A percentile compares a stretch with the other conserved stretches of the same genome.
phyloP scores from a whole-genome alignment of 805 yeast genomes.

The Ogataea allantospora region DNA sequence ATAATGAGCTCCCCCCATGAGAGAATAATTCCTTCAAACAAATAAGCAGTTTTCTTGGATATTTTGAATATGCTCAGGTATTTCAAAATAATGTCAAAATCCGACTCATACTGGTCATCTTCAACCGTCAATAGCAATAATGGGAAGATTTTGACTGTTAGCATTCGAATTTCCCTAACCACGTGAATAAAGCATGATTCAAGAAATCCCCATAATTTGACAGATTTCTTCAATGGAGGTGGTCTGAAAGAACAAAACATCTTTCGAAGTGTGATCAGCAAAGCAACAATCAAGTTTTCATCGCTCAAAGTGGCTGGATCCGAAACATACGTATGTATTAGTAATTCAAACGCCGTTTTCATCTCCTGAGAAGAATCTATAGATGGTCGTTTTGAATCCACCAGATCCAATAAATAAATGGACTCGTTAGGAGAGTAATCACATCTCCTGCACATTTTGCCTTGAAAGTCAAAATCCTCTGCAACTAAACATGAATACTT shows the following conservation, averaged over 20 bases:
- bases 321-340: constrained; percentile 26
- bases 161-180: constrained; percentile 55
- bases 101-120: constrained; percentile 38
- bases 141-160: constrained; percentile 54
- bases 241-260: constrained; percentile 54
- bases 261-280: constrained; percentile 45
- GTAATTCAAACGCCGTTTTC: constrained; percentile 28
- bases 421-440: constrained; percentile 23
- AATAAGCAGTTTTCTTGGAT: constrained; percentile 31
- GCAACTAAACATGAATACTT: constrained; percentile 42
- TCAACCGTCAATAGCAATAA: constrained; percentile 44
- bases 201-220: constrained; percentile 40
- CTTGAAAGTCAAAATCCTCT: constrained; percentile 35
- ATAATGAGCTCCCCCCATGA: constrained; percentile 67
- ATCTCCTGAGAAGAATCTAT: constrained; percentile 19
- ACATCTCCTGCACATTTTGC: constrained; percentile 39
- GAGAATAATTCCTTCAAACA: constrained; percentile 58
- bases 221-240: constrained; percentile 35
- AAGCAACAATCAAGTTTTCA: constrained; percentile 38
- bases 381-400: constrained; percentile 33
- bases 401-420: constrained; percentile 14
- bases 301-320: constrained; percentile 20
- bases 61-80: constrained; percentile 43
- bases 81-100: constrained; percentile 45
- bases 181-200: constrained; percentile 38